These are phyloP conservation scores for Toxicodendron radicans DNA, from an alignment of 345 rosid species.

Conservation along the genomic window DNA sequence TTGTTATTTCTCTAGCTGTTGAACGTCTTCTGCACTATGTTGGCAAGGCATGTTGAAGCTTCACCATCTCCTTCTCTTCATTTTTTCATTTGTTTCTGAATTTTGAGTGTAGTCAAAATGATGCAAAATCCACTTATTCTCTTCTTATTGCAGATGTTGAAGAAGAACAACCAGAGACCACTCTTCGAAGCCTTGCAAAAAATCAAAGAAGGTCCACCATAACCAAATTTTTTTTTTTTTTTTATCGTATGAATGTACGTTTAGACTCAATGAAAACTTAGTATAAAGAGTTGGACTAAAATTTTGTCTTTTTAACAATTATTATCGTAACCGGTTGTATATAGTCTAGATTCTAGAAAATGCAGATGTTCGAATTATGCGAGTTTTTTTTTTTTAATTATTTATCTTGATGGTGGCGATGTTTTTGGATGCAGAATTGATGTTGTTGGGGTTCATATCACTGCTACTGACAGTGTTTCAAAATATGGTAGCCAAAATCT, in stretches of 20 bases:
- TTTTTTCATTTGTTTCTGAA: not conserved
- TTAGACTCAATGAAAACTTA: no score
- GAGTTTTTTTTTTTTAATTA: not conserved
- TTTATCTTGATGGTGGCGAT: not conserved
- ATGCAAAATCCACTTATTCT: no score
- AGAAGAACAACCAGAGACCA: conserved; percentile 63
- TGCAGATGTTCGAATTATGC: no score
- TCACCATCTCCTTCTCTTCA: not conserved
- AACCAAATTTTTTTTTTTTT: not conserved
- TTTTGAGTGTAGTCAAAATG: no score
- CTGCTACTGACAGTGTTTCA: conserved; percentile 65
- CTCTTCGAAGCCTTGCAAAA: conserved; percentile 75
- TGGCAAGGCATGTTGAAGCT: conserved; percentile 52
- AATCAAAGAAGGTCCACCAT: conserved; percentile 66
- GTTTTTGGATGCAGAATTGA: conserved; percentile 55
- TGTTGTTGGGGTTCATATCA: conserved; percentile 87
- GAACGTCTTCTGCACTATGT: conserved; percentile 62
- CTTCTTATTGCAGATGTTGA: conserved; percentile 43
- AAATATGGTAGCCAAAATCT: conserved; percentile 40
- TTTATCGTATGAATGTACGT: no score
- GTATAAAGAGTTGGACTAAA: no score
- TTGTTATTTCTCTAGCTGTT: conserved; percentile 57
- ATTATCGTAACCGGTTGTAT: no score
- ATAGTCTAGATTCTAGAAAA: no score
- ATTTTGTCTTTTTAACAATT: no score